Evolutionary conservation across 495 filamentous ascomycete genomes (phyloP).

Genomic region (Aspergillus ellipticus): DNA sequence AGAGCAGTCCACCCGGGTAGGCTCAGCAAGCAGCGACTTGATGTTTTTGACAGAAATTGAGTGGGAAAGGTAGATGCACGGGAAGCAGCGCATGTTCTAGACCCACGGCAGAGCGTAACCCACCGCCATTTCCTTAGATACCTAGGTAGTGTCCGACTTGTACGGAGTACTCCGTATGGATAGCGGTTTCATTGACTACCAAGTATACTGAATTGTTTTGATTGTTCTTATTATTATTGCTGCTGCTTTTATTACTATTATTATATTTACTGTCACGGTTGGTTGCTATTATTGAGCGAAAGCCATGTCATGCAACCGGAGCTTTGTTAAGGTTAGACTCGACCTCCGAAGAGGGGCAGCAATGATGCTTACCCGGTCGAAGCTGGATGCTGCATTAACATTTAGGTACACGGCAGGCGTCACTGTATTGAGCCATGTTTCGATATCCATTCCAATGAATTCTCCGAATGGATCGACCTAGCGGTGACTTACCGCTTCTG

Average conservation of each 20-base stretch:
- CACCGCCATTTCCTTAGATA: constrained; percentile 17
- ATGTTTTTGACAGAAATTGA: constrained; percentile 6
- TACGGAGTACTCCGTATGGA: too few species aligned
- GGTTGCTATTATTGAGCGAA: too few species aligned
- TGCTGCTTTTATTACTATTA: too few species aligned
- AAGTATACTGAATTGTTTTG: too few species aligned
- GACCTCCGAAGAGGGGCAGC: background rate
- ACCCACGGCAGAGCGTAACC: constrained; percentile 10
- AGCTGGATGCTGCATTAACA: background rate
- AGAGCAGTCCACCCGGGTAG: background rate
- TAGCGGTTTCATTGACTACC: background rate
- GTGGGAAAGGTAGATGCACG: constrained; percentile 6
- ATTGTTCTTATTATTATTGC: too few species aligned
- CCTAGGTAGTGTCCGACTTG: background rate
- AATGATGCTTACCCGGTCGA: background rate
- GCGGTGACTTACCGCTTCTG: constrained; percentile 17
- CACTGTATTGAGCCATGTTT: background rate
- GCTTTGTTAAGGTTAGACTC: background rate
- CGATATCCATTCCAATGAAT: background rate
- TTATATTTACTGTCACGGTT: too few species aligned
- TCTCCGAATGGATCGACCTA: constrained; percentile 13
- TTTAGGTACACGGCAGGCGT: background rate
- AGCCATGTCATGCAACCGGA: background rate
- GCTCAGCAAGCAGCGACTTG: constrained; percentile 2
- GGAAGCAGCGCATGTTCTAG: constrained; percentile 23